Evolutionary conservation across 371 early-diverging fungal genomes (phyloP).

Genomic region (Gilbertella persicaria): DNA sequence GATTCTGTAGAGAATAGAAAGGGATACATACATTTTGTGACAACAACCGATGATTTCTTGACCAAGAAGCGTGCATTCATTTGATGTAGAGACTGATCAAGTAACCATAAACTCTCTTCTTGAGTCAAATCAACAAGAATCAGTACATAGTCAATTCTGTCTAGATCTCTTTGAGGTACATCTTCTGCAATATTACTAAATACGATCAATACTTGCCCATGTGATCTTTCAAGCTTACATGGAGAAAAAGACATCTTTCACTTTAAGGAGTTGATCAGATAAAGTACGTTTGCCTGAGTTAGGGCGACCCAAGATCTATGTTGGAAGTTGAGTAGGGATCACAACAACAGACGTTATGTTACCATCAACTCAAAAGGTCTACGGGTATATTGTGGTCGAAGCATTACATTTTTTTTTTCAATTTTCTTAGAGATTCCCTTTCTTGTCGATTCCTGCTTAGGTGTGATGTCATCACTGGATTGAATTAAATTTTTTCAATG

Average conservation of each 20-base stretch:
- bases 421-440: no score
- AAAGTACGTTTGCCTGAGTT: constrained; percentile 37
- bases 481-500: no score
- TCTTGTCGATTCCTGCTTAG: no score
- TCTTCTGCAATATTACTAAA: constrained; percentile 27
- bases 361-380: constrained; percentile 38
- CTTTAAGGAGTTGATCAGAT: constrained; percentile 26
- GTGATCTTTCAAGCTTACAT: constrained; percentile 19
- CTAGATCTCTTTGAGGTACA: constrained; percentile 9
- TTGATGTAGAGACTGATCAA: constrained; percentile 12
- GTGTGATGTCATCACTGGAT: no score
- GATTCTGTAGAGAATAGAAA: no score
- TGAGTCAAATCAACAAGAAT: constrained; percentile 38
- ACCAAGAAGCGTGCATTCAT: constrained; percentile 21
- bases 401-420: no score
- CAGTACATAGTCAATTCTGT: constrained; percentile 29
- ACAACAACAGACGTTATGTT: not conserved
- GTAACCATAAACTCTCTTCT: constrained; percentile 11
- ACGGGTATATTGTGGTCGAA: constrained; percentile 35
- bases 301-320: constrained; percentile 37
- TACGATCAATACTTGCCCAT: not conserved
- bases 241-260: constrained; percentile 25
- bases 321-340: not conserved
- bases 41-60: constrained; percentile 25
- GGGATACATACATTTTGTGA: constrained; percentile 40